Base-by-base conservation (phyloP, 2,329 filamentous ascomycete species). In the Pezicula carpinea region DNA sequence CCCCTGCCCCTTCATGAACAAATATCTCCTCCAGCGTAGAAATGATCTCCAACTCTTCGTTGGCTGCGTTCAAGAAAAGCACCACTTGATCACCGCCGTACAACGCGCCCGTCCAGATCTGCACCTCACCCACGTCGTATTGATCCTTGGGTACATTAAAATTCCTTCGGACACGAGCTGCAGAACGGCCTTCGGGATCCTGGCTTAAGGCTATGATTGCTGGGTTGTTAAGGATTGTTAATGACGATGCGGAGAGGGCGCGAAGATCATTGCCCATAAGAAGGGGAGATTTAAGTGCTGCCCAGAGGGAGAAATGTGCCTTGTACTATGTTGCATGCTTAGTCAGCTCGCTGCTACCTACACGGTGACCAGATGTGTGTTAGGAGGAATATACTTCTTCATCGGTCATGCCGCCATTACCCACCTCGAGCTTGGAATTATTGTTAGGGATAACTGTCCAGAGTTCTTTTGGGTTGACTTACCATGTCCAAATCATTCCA, bases 11-110 rank as follows among this genome's bases (percentile, higher is more conserved):
- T 35, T 65, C 59, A 47, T 72, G 69, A 46, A 71, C 60, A 61
- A 77, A 78, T 43, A 78, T 70, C 31, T 77, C 74, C 29, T 62
- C 60, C 6, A 76, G 65, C 3, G 69, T 69, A 8, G 69, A 70
- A 43, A 68, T 70, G 69, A 79, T 69, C 6, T 56, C 64, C 18
- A 66, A 58, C 3, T 64, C 59, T 4, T 53, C 60, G 49, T 70
- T 68, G 17, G 65, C 71, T 6, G 66, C 69, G 51, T 78, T 78
- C 47, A 78, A 32, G 22, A 61, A 59, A 8, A 77, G 63, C 2
- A 72, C 66, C 15, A 77, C 65, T 18, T 71, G 41, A 39, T 59
- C 57, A 26, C 51, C 61, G 13, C 46, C 31, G 43, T 48, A 7
- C 39, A 36, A 36, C 43, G 44, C 10, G 47, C 32, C 18, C 43